A percentile compares a stretch with the other conserved stretches of the same genome.
Evolutionary conservation across 208 protist genomes (phyloP).

Genomic region (Blechomonas ayalai): DNA sequence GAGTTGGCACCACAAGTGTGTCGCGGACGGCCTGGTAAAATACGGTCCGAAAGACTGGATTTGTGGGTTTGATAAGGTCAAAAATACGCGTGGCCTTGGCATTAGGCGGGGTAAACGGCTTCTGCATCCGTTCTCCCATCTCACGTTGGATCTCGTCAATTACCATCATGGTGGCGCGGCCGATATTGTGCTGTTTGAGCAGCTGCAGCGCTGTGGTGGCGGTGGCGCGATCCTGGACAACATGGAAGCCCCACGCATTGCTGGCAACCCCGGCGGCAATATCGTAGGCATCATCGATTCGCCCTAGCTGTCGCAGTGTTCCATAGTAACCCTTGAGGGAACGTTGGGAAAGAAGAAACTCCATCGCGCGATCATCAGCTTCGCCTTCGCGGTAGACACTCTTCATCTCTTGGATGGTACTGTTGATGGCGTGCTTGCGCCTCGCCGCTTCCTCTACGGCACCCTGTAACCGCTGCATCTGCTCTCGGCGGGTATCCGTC

Average conservation of each 20-base stretch:
- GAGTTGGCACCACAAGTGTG: constrained; percentile 94
- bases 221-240: constrained; percentile 95
- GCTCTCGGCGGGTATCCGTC: constrained; percentile 29
- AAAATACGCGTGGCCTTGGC: constrained; percentile 81
- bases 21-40: constrained; percentile 97
- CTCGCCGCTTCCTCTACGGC: constrained; percentile 41
- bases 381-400: constrained; percentile 69
- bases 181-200: constrained; percentile 92
- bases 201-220: constrained; percentile 88
- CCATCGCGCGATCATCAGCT: constrained; percentile 76
- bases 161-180: constrained; percentile 97
- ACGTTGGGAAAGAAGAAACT: constrained; percentile 81
- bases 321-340: constrained; percentile 92
- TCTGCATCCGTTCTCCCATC: constrained; percentile 33
- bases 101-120: constrained; percentile 43
- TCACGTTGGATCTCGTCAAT: constrained; percentile 89
- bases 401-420: constrained; percentile 78
- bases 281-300: constrained; percentile 96
- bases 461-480: constrained; percentile 70
- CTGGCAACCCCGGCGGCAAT: constrained; percentile 96
- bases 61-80: constrained; percentile 91
- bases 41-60: constrained; percentile 83
- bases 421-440: constrained; percentile 74
- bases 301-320: constrained; percentile 96
- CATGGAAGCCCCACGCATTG: constrained; percentile 95